Evolutionary conservation across 1,284 basidiomycete genomes (phyloP).

Genomic region (Trichosporon sp.): DNA sequence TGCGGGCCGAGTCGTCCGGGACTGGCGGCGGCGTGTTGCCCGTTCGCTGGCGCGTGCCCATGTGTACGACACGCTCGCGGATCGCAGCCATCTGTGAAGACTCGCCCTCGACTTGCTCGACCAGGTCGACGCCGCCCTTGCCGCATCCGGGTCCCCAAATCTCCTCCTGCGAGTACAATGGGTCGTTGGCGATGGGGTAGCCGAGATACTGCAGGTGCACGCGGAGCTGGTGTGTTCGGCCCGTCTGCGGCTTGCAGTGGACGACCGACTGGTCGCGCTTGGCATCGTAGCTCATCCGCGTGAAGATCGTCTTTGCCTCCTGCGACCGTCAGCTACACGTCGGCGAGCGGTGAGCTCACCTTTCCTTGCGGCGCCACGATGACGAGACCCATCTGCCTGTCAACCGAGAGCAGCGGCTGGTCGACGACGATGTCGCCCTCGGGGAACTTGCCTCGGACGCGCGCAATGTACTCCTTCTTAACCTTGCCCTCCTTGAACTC

Average conservation of each 20-base stretch:
- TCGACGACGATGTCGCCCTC: slow-evolving; percentile 75
- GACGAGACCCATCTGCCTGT: slow-evolving; percentile 91
- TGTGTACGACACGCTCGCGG: slow-evolving; percentile 13
- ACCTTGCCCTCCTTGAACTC: slow-evolving; percentile 78
- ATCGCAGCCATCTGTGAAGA: slow-evolving; percentile 8
- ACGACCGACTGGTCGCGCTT: slow-evolving; percentile 81
- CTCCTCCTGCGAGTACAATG: slow-evolving; percentile 68
- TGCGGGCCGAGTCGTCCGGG: slow-evolving; percentile 7
- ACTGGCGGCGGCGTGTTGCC: slow-evolving; percentile 6
- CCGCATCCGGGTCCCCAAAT: slow-evolving; percentile 79
- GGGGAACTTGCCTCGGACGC: slow-evolving; percentile 77
- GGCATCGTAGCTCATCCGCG: slow-evolving; percentile 73
- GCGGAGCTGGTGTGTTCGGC: slow-evolving; percentile 87
- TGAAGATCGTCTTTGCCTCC: slow-evolving; percentile 87
- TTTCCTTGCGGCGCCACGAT: slow-evolving; percentile 91
- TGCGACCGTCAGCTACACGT: slow-evolving; percentile 45
- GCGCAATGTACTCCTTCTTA: slow-evolving; percentile 84
- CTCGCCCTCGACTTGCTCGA: slow-evolving; percentile 46
- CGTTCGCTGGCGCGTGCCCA: slow-evolving; percentile 1
- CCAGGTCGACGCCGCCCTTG: slow-evolving; percentile 73
- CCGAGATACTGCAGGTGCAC: slow-evolving; percentile 96
- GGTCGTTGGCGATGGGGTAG: slow-evolving; percentile 86
- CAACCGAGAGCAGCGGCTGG: slow-evolving; percentile 82
- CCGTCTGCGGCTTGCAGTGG: slow-evolving; percentile 78
- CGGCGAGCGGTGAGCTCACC: slow-evolving; percentile 54